These are phyloP conservation scores for Crinitomyces ghanaensis DNA, from an alignment of 805 yeast genomes.

Conservation along the genomic window DNA sequence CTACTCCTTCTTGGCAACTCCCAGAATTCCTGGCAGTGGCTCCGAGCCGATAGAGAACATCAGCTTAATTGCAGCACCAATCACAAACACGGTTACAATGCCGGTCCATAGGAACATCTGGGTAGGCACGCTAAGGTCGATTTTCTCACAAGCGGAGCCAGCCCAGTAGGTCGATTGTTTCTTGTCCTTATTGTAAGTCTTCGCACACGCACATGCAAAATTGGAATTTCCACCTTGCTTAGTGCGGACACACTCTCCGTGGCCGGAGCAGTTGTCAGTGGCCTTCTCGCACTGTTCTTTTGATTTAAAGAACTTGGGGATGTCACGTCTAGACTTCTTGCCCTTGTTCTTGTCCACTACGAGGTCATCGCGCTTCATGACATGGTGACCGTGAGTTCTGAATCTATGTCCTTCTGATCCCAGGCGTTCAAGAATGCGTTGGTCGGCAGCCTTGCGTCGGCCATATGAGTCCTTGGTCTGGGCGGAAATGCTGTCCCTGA, in stretches of 20 bases:
- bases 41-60: constrained; percentile 44
- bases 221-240: constrained; percentile 14
- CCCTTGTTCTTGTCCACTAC: not conserved
- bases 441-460: not conserved
- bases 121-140: constrained; percentile 54
- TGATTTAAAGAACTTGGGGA: constrained; percentile 9
- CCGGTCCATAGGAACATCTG: constrained; percentile 61
- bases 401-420: not conserved
- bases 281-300: constrained; percentile 23
- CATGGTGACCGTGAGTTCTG: not conserved
- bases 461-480: not conserved
- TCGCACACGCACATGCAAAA: constrained; percentile 27
- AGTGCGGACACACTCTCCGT: constrained; percentile 26
- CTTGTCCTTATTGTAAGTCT: constrained; percentile 22
- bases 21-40: constrained; percentile 57
- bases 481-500: not conserved
- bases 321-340: not conserved
- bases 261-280: constrained; percentile 29
- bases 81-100: constrained; percentile 34
- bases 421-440: constrained; percentile 1
- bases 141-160: constrained; percentile 48
- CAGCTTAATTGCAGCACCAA: constrained; percentile 42
- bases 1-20: constrained; percentile 40
- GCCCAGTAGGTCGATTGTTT: constrained; percentile 28
- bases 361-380: not conserved